A percentile compares a stretch with the other conserved stretches of the same genome.
Evolutionary conservation across 345 rosid species (phyloP).

Genomic region (Cardamine resedifolia): DNA sequence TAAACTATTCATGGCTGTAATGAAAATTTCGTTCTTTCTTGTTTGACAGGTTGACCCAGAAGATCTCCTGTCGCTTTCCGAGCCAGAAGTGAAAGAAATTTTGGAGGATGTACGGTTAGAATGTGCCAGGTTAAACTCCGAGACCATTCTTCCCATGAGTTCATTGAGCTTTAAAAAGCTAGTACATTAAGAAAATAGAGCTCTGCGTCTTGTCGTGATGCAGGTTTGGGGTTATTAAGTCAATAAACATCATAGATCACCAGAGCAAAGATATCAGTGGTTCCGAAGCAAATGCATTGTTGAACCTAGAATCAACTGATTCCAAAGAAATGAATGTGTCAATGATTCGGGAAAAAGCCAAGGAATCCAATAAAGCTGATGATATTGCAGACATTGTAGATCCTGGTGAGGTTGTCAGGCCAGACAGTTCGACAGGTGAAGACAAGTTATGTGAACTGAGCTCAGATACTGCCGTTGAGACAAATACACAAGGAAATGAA

Average conservation of each 20-base stretch:
- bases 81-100: slow-evolving; percentile 66
- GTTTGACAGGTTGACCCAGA: slow-evolving; percentile 61
- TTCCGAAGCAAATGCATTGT: slow-evolving; percentile 31
- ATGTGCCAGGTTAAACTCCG: slow-evolving; percentile 65
- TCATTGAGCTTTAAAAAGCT: slow-evolving; percentile 8
- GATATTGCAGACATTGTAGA: slow-evolving; percentile 28
- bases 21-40: slow-evolving; percentile 13
- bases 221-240: slow-evolving; percentile 91
- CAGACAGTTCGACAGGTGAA: slow-evolving; percentile 32
- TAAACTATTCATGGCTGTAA: neutral
- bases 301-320: slow-evolving; percentile 19
- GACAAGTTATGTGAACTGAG: slow-evolving; percentile 38
- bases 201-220: slow-evolving; percentile 33
- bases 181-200: slow-evolving; percentile 21
- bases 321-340: slow-evolving; percentile 29
- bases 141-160: slow-evolving; percentile 32
- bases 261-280: slow-evolving; percentile 21
- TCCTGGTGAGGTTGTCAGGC: slow-evolving; percentile 23
- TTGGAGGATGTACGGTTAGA: slow-evolving; percentile 86
- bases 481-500: slow-evolving; percentile 11
- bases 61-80: slow-evolving; percentile 48
- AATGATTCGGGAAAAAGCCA: slow-evolving; percentile 19
- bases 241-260: slow-evolving; percentile 60
- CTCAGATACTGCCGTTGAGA: slow-evolving; percentile 31
- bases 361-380: slow-evolving; percentile 23